Evolutionary conservation across 176 grass and related monocot species (phyloP).

Genomic region (Oryza meyeriana): DNA sequence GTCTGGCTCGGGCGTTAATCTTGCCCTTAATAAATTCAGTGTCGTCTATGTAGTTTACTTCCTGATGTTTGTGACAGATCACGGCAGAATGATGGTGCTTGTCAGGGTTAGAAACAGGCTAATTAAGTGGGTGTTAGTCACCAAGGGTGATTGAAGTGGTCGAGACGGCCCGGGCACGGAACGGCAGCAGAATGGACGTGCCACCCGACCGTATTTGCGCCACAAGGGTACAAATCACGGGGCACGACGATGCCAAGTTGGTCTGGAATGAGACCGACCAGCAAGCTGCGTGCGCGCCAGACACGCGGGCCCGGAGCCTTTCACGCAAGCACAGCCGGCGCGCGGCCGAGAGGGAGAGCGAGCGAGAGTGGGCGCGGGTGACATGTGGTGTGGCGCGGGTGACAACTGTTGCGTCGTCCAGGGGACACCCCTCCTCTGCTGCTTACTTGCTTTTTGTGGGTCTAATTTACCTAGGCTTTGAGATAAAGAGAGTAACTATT

Average conservation of each 20-base stretch:
- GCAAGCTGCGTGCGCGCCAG: background rate
- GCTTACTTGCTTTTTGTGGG: too few species aligned
- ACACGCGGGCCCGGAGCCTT: background rate
- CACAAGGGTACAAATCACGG: background rate
- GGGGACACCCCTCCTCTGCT: background rate
- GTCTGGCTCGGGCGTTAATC: too few species aligned
- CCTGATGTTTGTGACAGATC: too few species aligned
- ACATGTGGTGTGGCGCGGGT: background rate
- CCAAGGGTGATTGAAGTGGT: background rate
- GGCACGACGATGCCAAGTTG: background rate
- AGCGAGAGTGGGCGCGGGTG: background rate
- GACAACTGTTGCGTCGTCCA: background rate
- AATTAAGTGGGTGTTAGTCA: too few species aligned
- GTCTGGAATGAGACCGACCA: background rate
- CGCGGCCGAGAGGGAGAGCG: background rate
- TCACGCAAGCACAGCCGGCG: slow-evolving; percentile 1
- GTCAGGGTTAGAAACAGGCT: too few species aligned
- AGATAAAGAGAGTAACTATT: too few species aligned
- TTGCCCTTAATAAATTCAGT: too few species aligned
- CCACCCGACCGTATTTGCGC: background rate
- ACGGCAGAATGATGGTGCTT: too few species aligned
- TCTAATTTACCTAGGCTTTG: too few species aligned
- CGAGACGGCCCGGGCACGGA: background rate
- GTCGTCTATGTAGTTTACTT: too few species aligned
- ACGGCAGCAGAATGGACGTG: background rate